Evolutionary conservation across 177 flowering plant genomes (phyloP), one percentile per base, ranked within the genome.

Genomic region (Vitis hybrid): DNA sequence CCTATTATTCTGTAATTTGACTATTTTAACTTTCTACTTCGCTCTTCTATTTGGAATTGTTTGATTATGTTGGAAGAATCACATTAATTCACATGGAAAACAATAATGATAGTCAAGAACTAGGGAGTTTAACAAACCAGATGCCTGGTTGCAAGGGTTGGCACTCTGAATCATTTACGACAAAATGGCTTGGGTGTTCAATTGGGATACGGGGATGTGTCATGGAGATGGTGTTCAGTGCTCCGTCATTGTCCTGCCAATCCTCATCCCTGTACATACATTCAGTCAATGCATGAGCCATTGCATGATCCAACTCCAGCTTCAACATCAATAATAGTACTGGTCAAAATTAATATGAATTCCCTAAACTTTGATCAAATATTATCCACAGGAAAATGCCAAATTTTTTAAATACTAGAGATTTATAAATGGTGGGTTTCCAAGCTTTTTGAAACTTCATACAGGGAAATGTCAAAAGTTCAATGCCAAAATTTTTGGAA

Each of bases 181-280:
- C 87, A n/a, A 84, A 80, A 17, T 62, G 84, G 75, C 81, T 88
- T 8, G 97, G 97, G 18, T 96, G 99, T 75, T 96, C 99, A 48
- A 82, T 65, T 17, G 99, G 99, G 35, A 90, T 67, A 62, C 92
- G 87, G 65, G 99, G 99, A 76, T 96, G 92, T 46, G 97, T 96
- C 98, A 92, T 96, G 50, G 99, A 93, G 76, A 91, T 77, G 11
- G 97, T 93, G 81, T 96, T 94, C 46, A 96, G 81, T 4, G 98
- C 99, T 73, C 99, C 98, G 74, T 96, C 99, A 72, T 96, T 96
- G 78, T 93, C 99, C 73, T 86, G 85, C 99, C 99, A 96, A 74
- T 96, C 97, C 77, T 86, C 95, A 78, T 96, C 98, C 86, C 99
- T 96, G 85, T 72, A 74, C 13, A 30, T 30, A 30, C 54, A 70